Evolutionary conservation across 352 stramenopile genomes (phyloP), one percentile per base, ranked within the genome.

Genomic region (Phytophthora fragariae): DNA sequence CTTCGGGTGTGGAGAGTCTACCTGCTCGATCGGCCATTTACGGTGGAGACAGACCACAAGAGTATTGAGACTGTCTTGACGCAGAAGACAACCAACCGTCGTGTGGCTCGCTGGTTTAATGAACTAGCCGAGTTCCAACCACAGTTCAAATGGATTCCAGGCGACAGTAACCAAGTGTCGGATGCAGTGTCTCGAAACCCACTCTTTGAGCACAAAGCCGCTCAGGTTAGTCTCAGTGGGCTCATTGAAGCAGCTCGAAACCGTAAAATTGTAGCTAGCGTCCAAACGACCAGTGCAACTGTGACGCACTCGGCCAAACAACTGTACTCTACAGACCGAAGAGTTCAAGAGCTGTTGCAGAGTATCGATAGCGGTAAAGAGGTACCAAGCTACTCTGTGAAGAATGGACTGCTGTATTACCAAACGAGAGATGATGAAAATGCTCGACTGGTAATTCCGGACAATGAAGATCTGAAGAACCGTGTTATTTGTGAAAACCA

Each of bases 381-480:
- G 27, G 39, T 73, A 37, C 41, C 58, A 17, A 7, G 29, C 4
- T 59, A 73, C 44, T 55, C 57, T 24, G 2, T 63, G 3, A 24
- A 63, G 5, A 53, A 70, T 56, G 62, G 27, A 12, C 2, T 61
- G 37, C 9, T 74, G 1, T 69, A 57, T 35, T 70, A 70, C 37
- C 52, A 75, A 19, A 75, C 55, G 17, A 7, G 31, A 19, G 60
- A 70, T 29, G 56, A 75, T 62, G 53, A 54, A 35, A 35, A 21
- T 14, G n/a, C 55, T 19, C 14, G 41, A 52, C 41, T 70, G 27
- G 21, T 52, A 44, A 73, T 63, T 63, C 65, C 57, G 14, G 64
- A 68, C 49, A 19, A 68, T 37, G 52, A 73, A 73, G 66, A 68
- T 63, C 58, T 68, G 21, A 68, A 63, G 49, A 59, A 68, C 27